A percentile compares a stretch with the other conserved stretches of the same genome.
phyloP scores from a whole-genome alignment of 2,329 filamentous ascomycete species.

The Aspergillus chevalieri region DNA sequence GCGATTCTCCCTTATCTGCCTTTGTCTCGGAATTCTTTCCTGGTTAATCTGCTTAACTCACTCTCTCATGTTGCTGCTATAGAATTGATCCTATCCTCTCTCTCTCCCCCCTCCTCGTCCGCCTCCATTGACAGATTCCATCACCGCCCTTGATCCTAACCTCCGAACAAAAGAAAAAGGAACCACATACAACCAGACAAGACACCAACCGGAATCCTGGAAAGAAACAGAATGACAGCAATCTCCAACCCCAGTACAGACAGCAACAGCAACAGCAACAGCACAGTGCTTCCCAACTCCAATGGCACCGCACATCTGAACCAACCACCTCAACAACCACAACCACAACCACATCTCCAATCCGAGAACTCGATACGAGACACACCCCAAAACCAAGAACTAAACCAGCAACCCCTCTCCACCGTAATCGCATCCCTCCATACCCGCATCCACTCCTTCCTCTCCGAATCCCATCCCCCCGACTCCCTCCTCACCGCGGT shows the following conservation, averaged over 20 bases:
- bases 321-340: conserved; percentile 1
- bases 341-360: conserved; percentile 5
- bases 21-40: not conserved
- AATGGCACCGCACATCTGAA: conserved; percentile 2
- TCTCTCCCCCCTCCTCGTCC: not conserved
- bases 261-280: not conserved
- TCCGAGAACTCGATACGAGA: conserved; percentile 1
- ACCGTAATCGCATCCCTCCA: conserved; percentile 61
- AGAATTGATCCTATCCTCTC: not conserved
- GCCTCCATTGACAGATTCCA: too few species aligned
- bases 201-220: too few species aligned
- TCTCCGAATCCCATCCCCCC: conserved; percentile 53
- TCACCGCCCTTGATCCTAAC: too few species aligned
- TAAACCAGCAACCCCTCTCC: conserved; percentile 33
- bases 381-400: conserved; percentile 7
- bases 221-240: not conserved
- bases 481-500: conserved; percentile 54
- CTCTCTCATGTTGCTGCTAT: not conserved
- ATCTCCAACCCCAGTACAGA: not conserved
- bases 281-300: not conserved
- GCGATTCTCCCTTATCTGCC: not conserved
- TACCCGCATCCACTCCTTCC: conserved; percentile 57
- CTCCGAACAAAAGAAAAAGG: not conserved
- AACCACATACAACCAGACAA: not conserved
- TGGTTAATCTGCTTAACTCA: not conserved